Conservation (phyloP, 140 eudicot species). For the Bidens hawaiensis region DNA sequence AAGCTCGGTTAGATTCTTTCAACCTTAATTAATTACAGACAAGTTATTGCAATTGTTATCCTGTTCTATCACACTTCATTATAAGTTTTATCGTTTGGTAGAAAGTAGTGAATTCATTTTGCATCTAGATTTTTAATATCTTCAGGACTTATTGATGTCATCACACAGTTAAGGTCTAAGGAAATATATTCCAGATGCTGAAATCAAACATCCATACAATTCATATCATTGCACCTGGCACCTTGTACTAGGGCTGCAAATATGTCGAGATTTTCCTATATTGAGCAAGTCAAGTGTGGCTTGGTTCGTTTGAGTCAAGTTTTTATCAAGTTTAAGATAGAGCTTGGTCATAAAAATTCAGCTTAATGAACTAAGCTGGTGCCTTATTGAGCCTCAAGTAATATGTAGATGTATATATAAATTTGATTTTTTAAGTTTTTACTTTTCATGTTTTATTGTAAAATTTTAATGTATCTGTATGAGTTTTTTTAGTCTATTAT, state of each 20-base stretch:
- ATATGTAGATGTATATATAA: background rate
- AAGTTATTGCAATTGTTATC: background rate
- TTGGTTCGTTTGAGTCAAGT: background rate
- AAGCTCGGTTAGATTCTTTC: slow-evolving; percentile 49
- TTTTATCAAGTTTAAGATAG: background rate
- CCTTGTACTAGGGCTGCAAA: background rate
- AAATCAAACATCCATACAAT: background rate
- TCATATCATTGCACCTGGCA: background rate
- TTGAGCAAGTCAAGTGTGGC: background rate
- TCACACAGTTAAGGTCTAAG: background rate
- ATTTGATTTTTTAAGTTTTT: too few relatives aligned
- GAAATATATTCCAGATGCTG: background rate
- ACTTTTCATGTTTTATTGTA: too few relatives aligned
- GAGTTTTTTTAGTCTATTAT: too few relatives aligned
- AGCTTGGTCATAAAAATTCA: background rate
- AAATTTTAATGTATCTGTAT: too few relatives aligned
- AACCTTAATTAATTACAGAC: background rate
- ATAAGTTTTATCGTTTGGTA: background rate
- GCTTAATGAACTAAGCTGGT: too few relatives aligned
- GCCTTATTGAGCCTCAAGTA: too few relatives aligned
- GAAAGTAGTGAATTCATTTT: background rate
- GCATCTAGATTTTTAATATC: background rate
- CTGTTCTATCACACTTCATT: background rate
- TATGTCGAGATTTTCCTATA: background rate
- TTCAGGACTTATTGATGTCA: background rate